A percentile compares a stretch with the other conserved stretches of the same genome.
Evolutionary conservation across 2,329 filamentous ascomycete species (phyloP).

Genomic region (Diaporthe destruens): DNA sequence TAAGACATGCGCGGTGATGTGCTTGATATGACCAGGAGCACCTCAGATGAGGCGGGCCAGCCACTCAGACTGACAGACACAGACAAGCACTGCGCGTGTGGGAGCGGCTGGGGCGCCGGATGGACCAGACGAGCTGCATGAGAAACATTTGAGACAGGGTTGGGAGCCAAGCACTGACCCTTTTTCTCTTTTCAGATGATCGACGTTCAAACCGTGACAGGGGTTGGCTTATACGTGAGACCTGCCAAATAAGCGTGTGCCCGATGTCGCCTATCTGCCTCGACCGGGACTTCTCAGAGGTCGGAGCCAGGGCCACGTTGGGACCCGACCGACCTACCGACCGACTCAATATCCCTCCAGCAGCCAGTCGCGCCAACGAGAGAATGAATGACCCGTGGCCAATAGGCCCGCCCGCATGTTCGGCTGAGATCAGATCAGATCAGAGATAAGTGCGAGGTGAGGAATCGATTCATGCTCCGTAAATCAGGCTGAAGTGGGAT

Average conservation of each 20-base stretch:
- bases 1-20: conserved; percentile 19
- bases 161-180: conserved; percentile 35
- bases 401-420: conserved; percentile 14
- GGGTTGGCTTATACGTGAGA: conserved; percentile 28
- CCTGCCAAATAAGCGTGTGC: conserved; percentile 33
- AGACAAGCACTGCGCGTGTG: conserved; percentile 6
- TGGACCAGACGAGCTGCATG: conserved; percentile 19
- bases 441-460: not conserved
- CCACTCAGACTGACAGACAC: conserved; percentile 2
- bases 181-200: conserved; percentile 26
- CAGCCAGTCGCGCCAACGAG: not conserved
- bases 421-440: conserved; percentile 24
- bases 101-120: conserved; percentile 32
- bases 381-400: not conserved
- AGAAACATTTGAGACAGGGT: conserved; percentile 33
- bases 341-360: conserved; percentile 3
- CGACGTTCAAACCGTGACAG: conserved; percentile 27
- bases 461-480: not conserved
- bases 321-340: too few species aligned
- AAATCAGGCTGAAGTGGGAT: conserved; percentile 24
- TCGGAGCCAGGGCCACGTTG: not conserved
- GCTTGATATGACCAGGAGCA: conserved; percentile 1
- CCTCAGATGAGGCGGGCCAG: conserved; percentile 2
- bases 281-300: conserved; percentile 4
- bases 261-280: not conserved